These are phyloP conservation scores for Aspergillus sp. DNA, from an alignment of 2,329 filamentous ascomycete genomes.

Conservation along the genomic window DNA sequence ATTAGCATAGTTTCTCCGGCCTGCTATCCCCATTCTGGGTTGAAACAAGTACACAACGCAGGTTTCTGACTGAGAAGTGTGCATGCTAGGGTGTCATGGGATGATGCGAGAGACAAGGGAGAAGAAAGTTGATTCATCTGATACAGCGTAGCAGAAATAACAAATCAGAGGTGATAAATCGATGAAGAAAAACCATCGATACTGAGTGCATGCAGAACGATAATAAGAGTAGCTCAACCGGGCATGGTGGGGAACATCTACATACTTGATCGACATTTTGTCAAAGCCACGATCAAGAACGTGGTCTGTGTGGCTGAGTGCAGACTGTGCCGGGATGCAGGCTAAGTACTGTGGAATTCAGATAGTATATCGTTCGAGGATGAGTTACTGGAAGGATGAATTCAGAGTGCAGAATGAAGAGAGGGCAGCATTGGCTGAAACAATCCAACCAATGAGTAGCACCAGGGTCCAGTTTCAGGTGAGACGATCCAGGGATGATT, in stretches of 20 bases:
- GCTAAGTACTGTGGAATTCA: not conserved
- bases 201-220: not conserved
- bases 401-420: not conserved
- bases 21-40: not conserved
- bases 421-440: slow-evolving; percentile 4
- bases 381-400: not conserved
- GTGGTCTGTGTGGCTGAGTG: slow-evolving; percentile 30
- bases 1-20: not conserved
- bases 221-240: not conserved
- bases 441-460: not conserved
- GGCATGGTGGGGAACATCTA: slow-evolving; percentile 17
- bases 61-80: not conserved
- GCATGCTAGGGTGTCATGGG: not conserved
- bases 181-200: not conserved
- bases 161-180: no score
- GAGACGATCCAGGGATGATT: not conserved
- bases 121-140: not conserved
- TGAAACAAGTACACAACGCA: no score
- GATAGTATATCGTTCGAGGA: not conserved
- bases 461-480: slow-evolving; percentile 4
- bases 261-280: slow-evolving; percentile 47
- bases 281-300: slow-evolving; percentile 28
- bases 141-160: not conserved
- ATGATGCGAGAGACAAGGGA: not conserved
- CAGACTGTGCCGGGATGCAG: not conserved